Conservation (phyloP, 2,329 filamentous ascomycete genomes). For the Aspergillus pseudoglaucus region DNA sequence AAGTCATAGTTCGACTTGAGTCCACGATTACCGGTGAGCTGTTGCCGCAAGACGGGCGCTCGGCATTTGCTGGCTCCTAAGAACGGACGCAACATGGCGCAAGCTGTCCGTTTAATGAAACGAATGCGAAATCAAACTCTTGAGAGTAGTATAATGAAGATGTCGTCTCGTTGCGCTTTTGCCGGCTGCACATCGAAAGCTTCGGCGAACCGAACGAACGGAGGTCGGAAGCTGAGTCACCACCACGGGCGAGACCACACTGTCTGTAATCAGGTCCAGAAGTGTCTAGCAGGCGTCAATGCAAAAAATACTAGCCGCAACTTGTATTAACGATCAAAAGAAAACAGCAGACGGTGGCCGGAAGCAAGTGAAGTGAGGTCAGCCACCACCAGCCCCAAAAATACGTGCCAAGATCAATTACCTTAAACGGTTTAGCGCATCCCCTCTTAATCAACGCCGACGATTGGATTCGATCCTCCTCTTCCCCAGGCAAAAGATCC, state of each 20-base stretch:
- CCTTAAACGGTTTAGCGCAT: slow-evolving; percentile 7
- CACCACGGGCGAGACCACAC: slow-evolving; percentile 7
- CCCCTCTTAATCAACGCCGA: slow-evolving; percentile 16
- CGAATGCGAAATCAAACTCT: background rate
- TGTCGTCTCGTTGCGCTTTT: too few species aligned
- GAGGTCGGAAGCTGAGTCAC: slow-evolving; percentile 3
- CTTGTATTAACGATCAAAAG: background rate
- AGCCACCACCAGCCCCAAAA: background rate
- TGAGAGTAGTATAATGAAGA: background rate
- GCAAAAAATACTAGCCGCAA: too few species aligned
- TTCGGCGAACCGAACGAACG: background rate
- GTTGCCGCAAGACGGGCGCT: slow-evolving; percentile 15
- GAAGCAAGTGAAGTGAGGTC: background rate
- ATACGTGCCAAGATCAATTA: background rate
- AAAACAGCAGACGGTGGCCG: background rate
- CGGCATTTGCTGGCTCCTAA: slow-evolving; percentile 21
- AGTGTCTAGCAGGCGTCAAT: too few species aligned
- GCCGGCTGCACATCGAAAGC: too few species aligned
- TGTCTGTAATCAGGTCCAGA: too few species aligned
- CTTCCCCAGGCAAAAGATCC: slow-evolving; percentile 17
- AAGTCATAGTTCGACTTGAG: slow-evolving; percentile 12
- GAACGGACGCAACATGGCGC: slow-evolving; percentile 28
- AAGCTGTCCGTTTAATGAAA: background rate
- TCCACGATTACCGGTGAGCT: slow-evolving; percentile 8
- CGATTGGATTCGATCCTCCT: slow-evolving; percentile 21